Evolutionary conservation across 2,329 filamentous ascomycete genomes (phyloP).

Genomic region (Balansia obtecta): DNA sequence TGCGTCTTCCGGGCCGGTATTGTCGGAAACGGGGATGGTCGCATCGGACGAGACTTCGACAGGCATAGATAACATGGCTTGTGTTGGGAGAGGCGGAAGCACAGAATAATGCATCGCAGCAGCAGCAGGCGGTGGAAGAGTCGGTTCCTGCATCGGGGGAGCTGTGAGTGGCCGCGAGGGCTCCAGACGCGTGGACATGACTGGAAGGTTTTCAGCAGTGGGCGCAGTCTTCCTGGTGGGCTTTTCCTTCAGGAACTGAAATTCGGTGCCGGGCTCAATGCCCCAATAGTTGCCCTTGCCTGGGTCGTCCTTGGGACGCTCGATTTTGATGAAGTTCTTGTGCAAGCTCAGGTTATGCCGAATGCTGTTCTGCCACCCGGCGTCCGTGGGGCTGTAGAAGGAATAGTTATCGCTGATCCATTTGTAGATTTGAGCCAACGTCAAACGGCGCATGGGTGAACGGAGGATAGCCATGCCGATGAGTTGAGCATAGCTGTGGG

Average conservation of each 20-base stretch:
- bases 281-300: slow-evolving; percentile 98
- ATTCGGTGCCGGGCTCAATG: slow-evolving; percentile 81
- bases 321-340: slow-evolving; percentile 92
- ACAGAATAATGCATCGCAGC: slow-evolving; percentile 22
- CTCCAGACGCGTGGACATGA: slow-evolving; percentile 45
- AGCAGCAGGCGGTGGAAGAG: slow-evolving; percentile 36
- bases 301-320: slow-evolving; percentile 90
- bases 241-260: slow-evolving; percentile 83
- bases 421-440: slow-evolving; percentile 92
- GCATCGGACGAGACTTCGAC: slow-evolving; percentile 65
- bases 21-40: slow-evolving; percentile 61
- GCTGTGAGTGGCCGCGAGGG: slow-evolving; percentile 30
- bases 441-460: slow-evolving; percentile 70
- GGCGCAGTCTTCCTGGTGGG: slow-evolving; percentile 45
- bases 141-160: slow-evolving; percentile 29
- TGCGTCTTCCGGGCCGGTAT: slow-evolving; percentile 38
- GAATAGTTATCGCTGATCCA: slow-evolving; percentile 96
- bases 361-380: slow-evolving; percentile 98
- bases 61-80: slow-evolving; percentile 24
- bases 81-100: slow-evolving; percentile 28
- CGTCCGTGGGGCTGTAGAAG: slow-evolving; percentile 74
- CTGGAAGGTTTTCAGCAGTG: slow-evolving; percentile 43
- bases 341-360: slow-evolving; percentile 94
- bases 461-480: slow-evolving; percentile 96
- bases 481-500: slow-evolving; percentile 85